Conservation (phyloP, 192 early-diverging fungal genomes). For the Chytriomyces sp. region DNA sequence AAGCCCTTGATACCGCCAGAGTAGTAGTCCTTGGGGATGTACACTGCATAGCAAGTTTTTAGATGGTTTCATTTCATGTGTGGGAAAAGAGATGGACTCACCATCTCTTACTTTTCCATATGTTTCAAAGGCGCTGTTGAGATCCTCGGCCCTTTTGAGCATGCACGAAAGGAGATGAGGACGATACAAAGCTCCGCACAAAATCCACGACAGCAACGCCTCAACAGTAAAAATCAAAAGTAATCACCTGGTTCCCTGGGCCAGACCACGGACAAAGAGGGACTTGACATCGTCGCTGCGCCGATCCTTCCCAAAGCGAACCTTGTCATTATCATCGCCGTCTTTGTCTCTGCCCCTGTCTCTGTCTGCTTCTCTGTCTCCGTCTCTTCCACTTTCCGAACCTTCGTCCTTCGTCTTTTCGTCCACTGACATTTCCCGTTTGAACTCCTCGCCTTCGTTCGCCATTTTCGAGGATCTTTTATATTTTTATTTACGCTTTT, state of each 20-base stretch:
- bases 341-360: neutral
- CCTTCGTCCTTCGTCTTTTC: neutral
- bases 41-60: conserved; percentile 30
- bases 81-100: neutral
- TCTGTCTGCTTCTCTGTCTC: neutral
- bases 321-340: conserved; percentile 1
- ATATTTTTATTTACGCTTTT: too few relatives aligned
- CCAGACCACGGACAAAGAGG: conserved; percentile 49
- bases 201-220: neutral
- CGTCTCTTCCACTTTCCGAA: neutral
- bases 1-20: conserved; percentile 48
- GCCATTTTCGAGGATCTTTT: neutral
- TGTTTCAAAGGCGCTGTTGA: conserved; percentile 49
- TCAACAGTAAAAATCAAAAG: neutral
- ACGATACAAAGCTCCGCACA: neutral
- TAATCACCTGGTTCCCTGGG: conserved; percentile 44
- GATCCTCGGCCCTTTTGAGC: conserved; percentile 42
- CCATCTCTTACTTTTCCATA: conserved; percentile 54
- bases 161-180: neutral
- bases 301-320: conserved; percentile 12
- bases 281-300: conserved; percentile 36
- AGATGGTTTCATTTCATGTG: neutral
- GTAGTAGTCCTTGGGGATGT: conserved; percentile 57
- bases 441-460: neutral
- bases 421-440: neutral